Conservation (phyloP, 2,329 filamentous ascomycete species). For the Rutstroemia sp. region DNA sequence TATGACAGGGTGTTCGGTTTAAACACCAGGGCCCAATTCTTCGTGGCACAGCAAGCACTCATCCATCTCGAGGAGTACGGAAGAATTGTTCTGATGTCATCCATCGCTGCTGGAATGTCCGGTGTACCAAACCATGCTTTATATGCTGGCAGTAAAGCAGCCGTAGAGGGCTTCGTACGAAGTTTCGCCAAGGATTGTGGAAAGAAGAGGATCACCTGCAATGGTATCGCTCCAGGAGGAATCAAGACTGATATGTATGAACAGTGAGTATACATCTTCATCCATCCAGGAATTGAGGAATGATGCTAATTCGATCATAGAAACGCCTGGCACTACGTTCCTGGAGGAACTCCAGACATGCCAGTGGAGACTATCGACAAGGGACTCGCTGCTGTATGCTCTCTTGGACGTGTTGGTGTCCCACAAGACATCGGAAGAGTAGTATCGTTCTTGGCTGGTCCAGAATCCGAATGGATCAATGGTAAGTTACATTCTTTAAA, state of each 20-base stretch:
- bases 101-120: conserved; percentile 39
- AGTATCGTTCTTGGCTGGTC: conserved; percentile 49
- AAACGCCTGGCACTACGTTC: conserved; percentile 56
- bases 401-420: conserved; percentile 55
- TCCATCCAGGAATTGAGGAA: not conserved
- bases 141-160: conserved; percentile 70
- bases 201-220: conserved; percentile 55
- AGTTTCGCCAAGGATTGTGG: conserved; percentile 56
- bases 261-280: conserved; percentile 21
- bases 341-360: conserved; percentile 42
- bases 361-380: conserved; percentile 49
- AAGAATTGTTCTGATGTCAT: conserved; percentile 63
- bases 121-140: conserved; percentile 64
- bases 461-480: conserved; percentile 41
- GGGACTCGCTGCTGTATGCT: conserved; percentile 50
- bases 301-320: not conserved
- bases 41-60: conserved; percentile 69
- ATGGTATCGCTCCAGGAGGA: conserved; percentile 61
- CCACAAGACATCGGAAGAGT: conserved; percentile 60
- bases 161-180: conserved; percentile 69
- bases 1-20: conserved; percentile 47
- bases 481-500: conserved; percentile 6
- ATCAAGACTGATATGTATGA: conserved; percentile 64
- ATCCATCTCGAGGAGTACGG: conserved; percentile 64
- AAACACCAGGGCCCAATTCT: conserved; percentile 65